These are phyloP conservation scores for Auxenochlorella pyrenoidosa DNA, from an alignment of 139 green algal genomes.

Conservation along the genomic window DNA sequence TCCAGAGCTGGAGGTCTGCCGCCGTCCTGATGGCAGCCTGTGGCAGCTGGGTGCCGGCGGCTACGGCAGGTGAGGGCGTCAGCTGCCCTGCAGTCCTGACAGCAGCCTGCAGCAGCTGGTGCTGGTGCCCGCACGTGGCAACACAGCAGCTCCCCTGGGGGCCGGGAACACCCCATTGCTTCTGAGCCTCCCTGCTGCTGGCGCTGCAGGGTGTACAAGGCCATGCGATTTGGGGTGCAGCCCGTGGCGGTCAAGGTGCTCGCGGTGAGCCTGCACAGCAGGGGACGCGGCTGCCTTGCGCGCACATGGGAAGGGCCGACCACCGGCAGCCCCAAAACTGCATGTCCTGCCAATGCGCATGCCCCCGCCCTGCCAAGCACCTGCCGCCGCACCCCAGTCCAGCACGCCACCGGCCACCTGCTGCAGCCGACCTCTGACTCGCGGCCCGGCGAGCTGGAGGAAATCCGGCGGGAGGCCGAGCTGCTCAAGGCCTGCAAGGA, in stretches of 20 bases:
- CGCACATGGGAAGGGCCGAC: too few relatives aligned
- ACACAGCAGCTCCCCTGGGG: too few relatives aligned
- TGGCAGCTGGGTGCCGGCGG: slow-evolving; percentile 50
- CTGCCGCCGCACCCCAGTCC: too few relatives aligned
- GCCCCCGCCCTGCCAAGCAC: neutral
- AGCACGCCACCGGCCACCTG: neutral
- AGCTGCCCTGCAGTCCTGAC: too few relatives aligned
- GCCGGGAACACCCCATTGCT: too few relatives aligned
- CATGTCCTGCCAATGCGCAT: too few relatives aligned
- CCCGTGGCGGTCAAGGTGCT: neutral
- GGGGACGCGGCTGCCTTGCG: too few relatives aligned
- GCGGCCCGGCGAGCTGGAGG: neutral
- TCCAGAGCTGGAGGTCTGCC: slow-evolving; percentile 29
- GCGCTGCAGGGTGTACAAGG: slow-evolving; percentile 44
- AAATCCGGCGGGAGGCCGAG: slow-evolving; percentile 31
- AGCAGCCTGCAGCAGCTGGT: too few relatives aligned
- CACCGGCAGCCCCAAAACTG: too few relatives aligned
- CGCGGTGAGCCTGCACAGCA: neutral
- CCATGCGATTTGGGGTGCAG: slow-evolving; percentile 4
- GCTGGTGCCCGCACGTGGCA: too few relatives aligned
- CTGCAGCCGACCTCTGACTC: neutral
- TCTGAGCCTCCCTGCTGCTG: neutral
- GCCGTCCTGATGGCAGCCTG: slow-evolving; percentile 32
- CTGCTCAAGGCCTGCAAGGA: slow-evolving; percentile 46
- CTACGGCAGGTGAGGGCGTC: slow-evolving; percentile 6